These are phyloP conservation scores for Fusarium udum DNA, from an alignment of 2,329 filamentous ascomycete species.

Conservation along the genomic window DNA sequence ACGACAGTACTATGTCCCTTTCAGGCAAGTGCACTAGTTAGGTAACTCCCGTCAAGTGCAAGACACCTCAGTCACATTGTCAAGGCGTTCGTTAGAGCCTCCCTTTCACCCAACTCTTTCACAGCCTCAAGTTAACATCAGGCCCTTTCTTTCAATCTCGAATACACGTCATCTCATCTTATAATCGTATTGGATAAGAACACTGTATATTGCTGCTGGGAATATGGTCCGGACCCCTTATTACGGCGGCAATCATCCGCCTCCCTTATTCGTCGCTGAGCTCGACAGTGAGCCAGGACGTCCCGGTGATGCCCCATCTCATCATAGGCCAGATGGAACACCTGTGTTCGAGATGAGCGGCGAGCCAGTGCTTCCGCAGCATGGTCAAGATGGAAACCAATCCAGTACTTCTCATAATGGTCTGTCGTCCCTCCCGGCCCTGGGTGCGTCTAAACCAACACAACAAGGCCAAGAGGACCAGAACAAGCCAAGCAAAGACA, in stretches of 20 bases:
- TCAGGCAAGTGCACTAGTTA: constrained; percentile 23
- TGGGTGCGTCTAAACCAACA: neutral
- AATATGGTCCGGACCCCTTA: constrained; percentile 29
- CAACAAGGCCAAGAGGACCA: constrained; percentile 2
- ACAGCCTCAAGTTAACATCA: neutral
- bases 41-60: neutral
- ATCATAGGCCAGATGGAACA: constrained; percentile 33
- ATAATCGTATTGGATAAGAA: neutral
- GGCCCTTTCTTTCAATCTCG: neutral
- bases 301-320: constrained; percentile 17
- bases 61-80: constrained; percentile 22
- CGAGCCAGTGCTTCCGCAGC: constrained; percentile 36
- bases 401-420: constrained; percentile 42
- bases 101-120: neutral
- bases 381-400: neutral
- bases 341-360: constrained; percentile 48
- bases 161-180: neutral
- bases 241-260: constrained; percentile 31
- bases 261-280: constrained; percentile 45
- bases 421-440: constrained; percentile 45
- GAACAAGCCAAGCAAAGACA: constrained; percentile 11
- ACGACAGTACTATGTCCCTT: constrained; percentile 13
- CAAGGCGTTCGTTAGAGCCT: constrained; percentile 30
- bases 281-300: constrained; percentile 42
- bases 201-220: neutral